These are phyloP conservation scores for Camelina neglecta DNA, from an alignment of 345 rosid genomes.

Conservation along the genomic window DNA sequence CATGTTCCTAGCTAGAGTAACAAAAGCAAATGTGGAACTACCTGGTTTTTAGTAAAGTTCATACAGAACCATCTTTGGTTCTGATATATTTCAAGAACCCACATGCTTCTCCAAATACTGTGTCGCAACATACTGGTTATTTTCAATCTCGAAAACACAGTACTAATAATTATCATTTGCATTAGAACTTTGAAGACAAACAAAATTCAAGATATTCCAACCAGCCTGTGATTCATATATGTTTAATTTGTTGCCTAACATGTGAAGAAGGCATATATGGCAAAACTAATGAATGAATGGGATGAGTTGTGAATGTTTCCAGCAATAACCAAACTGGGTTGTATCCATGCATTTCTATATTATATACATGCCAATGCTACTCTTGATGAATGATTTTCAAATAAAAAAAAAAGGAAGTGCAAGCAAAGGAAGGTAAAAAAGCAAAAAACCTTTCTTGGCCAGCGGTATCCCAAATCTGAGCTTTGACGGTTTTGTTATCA, in stretches of 20 bases:
- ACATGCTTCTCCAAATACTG: too few species aligned
- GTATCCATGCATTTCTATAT: too few species aligned
- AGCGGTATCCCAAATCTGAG: conserved; percentile 95
- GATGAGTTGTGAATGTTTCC: background rate
- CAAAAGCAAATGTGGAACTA: background rate
- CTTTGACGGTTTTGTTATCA: conserved; percentile 79
- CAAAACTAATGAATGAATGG: background rate
- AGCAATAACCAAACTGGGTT: background rate
- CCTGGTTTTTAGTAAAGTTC: background rate
- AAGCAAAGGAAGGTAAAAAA: background rate
- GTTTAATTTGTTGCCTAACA: background rate
- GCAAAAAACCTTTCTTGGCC: conserved; percentile 74
- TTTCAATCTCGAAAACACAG: too few species aligned
- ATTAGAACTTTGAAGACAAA: too few species aligned
- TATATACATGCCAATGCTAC: background rate
- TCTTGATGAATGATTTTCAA: too few species aligned
- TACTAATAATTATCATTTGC: too few species aligned
- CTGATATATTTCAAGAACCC: background rate
- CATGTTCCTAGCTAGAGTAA: background rate
- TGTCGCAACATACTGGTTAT: too few species aligned
- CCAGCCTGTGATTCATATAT: background rate
- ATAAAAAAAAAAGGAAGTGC: background rate
- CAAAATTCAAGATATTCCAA: too few species aligned
- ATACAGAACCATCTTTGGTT: background rate
- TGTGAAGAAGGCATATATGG: background rate